Conservation (phyloP, 805 yeast genomes). For the Kodamaea leandrae region DNA sequence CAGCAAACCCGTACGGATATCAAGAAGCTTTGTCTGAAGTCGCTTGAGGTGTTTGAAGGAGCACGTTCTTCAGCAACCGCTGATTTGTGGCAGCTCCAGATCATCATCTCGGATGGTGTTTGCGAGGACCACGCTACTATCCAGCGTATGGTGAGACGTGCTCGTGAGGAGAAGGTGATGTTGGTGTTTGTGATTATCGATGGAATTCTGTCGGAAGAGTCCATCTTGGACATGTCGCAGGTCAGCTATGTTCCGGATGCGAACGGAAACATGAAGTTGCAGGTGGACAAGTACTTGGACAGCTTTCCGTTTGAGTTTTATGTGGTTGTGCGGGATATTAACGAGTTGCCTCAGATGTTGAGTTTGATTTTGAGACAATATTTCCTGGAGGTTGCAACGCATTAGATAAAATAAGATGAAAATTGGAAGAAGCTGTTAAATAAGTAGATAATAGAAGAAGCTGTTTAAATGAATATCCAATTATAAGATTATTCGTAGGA, state of each 20-base stretch:
- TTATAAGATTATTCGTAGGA: too few relatives aligned
- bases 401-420: neutral
- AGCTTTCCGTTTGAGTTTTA: conserved; percentile 96
- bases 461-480: too few relatives aligned
- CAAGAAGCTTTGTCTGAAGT: conserved; percentile 63
- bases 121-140: conserved; percentile 91
- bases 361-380: conserved; percentile 88
- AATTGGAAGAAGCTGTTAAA: too few relatives aligned
- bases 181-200: conserved; percentile 92
- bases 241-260: conserved; percentile 74
- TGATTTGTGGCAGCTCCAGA: conserved; percentile 91
- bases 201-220: conserved; percentile 78
- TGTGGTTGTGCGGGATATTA: conserved; percentile 86
- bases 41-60: conserved; percentile 70
- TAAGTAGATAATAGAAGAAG: neutral
- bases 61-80: conserved; percentile 44
- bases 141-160: conserved; percentile 80
- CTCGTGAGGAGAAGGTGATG: conserved; percentile 91
- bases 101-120: conserved; percentile 93
- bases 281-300: conserved; percentile 83
- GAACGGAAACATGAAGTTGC: conserved; percentile 66
- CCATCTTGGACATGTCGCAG: conserved; percentile 92
- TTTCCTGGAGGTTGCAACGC: conserved; percentile 59
- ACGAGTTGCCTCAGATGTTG: conserved; percentile 88
- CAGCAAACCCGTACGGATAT: conserved; percentile 86